Evolutionary conservation across 2,329 filamentous ascomycete species (phyloP).

Genomic region (Colletotrichum coccodes): DNA sequence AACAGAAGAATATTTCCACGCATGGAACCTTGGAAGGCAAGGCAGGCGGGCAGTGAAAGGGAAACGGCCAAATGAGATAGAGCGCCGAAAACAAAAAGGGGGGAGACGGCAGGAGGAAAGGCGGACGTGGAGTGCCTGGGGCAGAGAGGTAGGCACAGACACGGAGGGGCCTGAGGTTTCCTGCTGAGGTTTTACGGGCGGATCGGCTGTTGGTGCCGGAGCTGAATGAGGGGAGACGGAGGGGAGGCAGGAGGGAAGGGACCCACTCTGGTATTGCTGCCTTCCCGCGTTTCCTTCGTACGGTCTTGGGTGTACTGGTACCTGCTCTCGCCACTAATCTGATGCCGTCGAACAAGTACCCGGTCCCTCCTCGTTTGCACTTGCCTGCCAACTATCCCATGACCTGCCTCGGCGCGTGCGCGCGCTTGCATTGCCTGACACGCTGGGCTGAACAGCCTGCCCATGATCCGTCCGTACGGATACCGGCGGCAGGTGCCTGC

Average conservation of each 20-base stretch:
- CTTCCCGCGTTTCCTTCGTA: slow-evolving; percentile 7
- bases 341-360: neutral
- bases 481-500: neutral
- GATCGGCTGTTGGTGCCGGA: slow-evolving; percentile 35
- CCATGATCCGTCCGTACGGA: neutral
- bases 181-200: slow-evolving; percentile 27
- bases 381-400: neutral
- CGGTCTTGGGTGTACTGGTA: neutral
- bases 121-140: neutral
- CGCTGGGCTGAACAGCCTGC: neutral
- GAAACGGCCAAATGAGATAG: neutral
- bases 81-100: neutral
- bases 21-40: neutral
- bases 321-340: neutral
- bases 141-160: neutral
- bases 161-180: slow-evolving; percentile 18
- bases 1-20: neutral
- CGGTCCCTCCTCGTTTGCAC: neutral
- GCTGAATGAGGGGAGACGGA: slow-evolving; percentile 27
- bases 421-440: slow-evolving; percentile 23
- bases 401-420: slow-evolving; percentile 20
- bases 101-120: slow-evolving; percentile 1
- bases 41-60: too few relatives aligned
- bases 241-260: slow-evolving; percentile 15
- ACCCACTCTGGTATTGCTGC: slow-evolving; percentile 14